These are phyloP conservation scores for Fusarium udum DNA, from an alignment of 2,329 filamentous ascomycete species.

Conservation along the genomic window DNA sequence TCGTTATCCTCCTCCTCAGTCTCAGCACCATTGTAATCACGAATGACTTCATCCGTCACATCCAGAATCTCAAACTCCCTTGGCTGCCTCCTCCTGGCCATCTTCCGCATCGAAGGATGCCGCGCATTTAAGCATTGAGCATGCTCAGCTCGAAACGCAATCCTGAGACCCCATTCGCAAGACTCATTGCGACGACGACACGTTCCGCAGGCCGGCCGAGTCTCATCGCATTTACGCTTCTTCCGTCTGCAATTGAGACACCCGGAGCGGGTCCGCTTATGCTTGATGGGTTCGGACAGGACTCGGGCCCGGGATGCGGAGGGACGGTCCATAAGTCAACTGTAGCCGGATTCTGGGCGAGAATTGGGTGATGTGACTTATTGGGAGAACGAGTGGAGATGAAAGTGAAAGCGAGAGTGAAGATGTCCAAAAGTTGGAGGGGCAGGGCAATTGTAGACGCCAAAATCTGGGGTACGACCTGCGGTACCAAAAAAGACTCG, in stretches of 20 bases:
- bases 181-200: slow-evolving; percentile 46
- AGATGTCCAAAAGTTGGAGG: not conserved
- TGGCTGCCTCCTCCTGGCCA: slow-evolving; percentile 40
- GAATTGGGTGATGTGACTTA: not conserved
- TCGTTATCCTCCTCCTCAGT: slow-evolving; percentile 35
- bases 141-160: slow-evolving; percentile 51
- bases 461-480: not conserved
- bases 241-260: slow-evolving; percentile 52
- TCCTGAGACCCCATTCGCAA: slow-evolving; percentile 52
- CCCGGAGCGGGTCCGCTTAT: slow-evolving; percentile 48
- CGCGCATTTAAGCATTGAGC: slow-evolving; percentile 45
- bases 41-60: slow-evolving; percentile 49
- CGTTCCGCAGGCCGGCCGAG: slow-evolving; percentile 48
- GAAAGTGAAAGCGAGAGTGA: not conserved
- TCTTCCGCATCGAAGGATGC: slow-evolving; percentile 50
- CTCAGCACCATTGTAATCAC: slow-evolving; percentile 47
- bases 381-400: not conserved
- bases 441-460: slow-evolving; percentile 14
- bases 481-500: not conserved
- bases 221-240: slow-evolving; percentile 53
- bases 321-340: slow-evolving; percentile 35
- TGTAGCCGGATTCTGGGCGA: slow-evolving; percentile 23
- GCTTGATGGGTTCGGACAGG: slow-evolving; percentile 35
- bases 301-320: not conserved
- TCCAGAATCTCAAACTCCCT: slow-evolving; percentile 51